These are phyloP conservation scores for Polygonum maritimum DNA, from an alignment of 148 eudicot genomes.

Conservation along the genomic window DNA sequence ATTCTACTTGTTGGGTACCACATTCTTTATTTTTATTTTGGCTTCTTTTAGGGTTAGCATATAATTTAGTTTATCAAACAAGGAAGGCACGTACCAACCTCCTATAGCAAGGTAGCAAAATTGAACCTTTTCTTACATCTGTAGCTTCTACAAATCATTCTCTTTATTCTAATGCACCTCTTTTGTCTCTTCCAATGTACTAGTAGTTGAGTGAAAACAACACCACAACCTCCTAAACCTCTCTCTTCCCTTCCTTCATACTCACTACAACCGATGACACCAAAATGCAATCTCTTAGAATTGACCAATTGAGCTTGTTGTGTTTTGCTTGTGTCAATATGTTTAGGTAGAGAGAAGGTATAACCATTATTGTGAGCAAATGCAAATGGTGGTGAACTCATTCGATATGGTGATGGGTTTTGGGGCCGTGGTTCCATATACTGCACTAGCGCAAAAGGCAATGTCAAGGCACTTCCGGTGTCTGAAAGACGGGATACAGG, in stretches of 20 bases:
- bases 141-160: neutral
- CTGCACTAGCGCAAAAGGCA: slow-evolving; percentile 79
- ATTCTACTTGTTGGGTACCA: neutral
- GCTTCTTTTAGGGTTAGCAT: neutral
- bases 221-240: slow-evolving; percentile 17
- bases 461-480: slow-evolving; percentile 93
- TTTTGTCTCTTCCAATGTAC: slow-evolving; percentile 8
- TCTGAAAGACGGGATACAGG: slow-evolving; percentile 64
- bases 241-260: slow-evolving; percentile 9
- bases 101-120: neutral
- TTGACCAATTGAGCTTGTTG: neutral
- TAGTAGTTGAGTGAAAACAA: slow-evolving; percentile 34
- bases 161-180: neutral
- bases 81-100: neutral
- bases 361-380: slow-evolving; percentile 83
- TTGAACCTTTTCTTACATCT: neutral
- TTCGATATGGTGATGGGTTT: slow-evolving; percentile 83
- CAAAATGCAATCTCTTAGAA: neutral
- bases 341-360: slow-evolving; percentile 80
- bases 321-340: neutral
- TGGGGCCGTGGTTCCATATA: slow-evolving; percentile 79
- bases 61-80: neutral
- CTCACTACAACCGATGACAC: neutral
- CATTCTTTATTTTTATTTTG: neutral
- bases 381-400: slow-evolving; percentile 95